phyloP scores from a whole-genome alignment of 805 yeast genomes.

The Geotrichum ghanense region DNA sequence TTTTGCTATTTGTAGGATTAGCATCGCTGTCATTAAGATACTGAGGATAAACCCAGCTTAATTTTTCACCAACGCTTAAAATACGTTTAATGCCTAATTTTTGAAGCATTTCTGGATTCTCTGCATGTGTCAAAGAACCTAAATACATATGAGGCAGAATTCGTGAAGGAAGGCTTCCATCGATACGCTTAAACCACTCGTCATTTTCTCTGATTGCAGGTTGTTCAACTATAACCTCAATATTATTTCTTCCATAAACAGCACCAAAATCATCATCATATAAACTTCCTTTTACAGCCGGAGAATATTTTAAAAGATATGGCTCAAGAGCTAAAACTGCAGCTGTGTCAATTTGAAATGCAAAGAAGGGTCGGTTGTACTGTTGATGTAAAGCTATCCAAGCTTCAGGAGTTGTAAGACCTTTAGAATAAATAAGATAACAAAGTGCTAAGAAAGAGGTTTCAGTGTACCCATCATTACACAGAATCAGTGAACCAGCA shows the following conservation, averaged over 20 bases:
- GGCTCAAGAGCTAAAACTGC: slow-evolving; percentile 55
- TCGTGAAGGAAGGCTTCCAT: slow-evolving; percentile 74
- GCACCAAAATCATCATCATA: slow-evolving; percentile 11
- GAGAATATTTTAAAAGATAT: slow-evolving; percentile 50
- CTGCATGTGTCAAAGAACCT: slow-evolving; percentile 79
- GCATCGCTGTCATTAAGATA: slow-evolving; percentile 4
- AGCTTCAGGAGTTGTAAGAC: slow-evolving; percentile 51
- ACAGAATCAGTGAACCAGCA: slow-evolving; percentile 44
- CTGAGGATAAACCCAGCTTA: slow-evolving; percentile 44
- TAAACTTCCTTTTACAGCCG: slow-evolving; percentile 22
- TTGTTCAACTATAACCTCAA: not conserved
- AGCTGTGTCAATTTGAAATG: slow-evolving; percentile 62
- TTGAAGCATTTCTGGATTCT: slow-evolving; percentile 47
- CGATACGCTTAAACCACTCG: slow-evolving; percentile 24
- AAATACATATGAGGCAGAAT: slow-evolving; percentile 74
- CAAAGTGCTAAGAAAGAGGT: slow-evolving; percentile 66
- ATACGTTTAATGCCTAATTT: slow-evolving; percentile 61
- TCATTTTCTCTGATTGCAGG: not conserved
- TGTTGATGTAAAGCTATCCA: slow-evolving; percentile 49
- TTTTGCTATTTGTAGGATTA: slow-evolving; percentile 5
- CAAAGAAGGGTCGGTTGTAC: slow-evolving; percentile 70
- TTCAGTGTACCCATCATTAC: slow-evolving; percentile 90
- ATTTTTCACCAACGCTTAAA: slow-evolving; percentile 76
- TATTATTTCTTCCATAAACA: slow-evolving; percentile 1
- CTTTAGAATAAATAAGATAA: slow-evolving; percentile 58